These are phyloP conservation scores for Symbiodinium natans DNA, from an alignment of 73 alveolate genomes.

Conservation along the genomic window DNA sequence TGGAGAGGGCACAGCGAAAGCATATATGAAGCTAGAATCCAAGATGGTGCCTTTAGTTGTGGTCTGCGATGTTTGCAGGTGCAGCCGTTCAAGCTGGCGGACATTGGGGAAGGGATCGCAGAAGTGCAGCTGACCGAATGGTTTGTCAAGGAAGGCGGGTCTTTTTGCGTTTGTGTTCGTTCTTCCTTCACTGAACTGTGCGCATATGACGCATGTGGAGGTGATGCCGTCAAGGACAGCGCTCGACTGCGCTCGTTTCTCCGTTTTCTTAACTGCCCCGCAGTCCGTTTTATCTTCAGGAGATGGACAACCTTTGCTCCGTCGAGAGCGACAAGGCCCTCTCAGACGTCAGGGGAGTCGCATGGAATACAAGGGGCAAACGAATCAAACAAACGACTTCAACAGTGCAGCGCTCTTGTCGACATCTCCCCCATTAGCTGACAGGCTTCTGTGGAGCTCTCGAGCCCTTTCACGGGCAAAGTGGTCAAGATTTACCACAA, in stretches of 20 bases:
- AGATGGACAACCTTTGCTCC: conserved; percentile 43
- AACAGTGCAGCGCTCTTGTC: no score
- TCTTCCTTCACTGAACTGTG: neutral
- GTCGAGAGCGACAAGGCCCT: conserved; percentile 34
- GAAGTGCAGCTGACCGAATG: conserved; percentile 65
- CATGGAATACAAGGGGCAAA: no score
- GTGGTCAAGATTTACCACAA: neutral
- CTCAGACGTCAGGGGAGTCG: neutral
- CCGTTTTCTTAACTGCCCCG: neutral
- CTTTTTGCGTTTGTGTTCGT: no score
- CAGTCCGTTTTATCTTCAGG: neutral
- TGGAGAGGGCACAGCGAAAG: no score
- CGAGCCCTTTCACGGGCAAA: conserved; percentile 17
- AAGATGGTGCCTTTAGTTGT: no score
- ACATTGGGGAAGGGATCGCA: conserved; percentile 27
- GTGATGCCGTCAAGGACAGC: neutral
- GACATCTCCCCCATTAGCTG: no score
- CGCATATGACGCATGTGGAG: neutral
- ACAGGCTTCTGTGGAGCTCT: conserved; percentile 12
- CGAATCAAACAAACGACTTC: no score
- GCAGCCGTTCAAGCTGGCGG: conserved; percentile 17
- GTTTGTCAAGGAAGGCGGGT: conserved; percentile 66
- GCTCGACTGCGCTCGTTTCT: neutral
- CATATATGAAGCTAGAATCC: neutral
- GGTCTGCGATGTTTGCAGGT: neutral